Percentiles rank a stretch among this genome's conserved stretches.
Conservation (phyloP, 140 eudicot genomes). For the Senecio squalidus region DNA sequence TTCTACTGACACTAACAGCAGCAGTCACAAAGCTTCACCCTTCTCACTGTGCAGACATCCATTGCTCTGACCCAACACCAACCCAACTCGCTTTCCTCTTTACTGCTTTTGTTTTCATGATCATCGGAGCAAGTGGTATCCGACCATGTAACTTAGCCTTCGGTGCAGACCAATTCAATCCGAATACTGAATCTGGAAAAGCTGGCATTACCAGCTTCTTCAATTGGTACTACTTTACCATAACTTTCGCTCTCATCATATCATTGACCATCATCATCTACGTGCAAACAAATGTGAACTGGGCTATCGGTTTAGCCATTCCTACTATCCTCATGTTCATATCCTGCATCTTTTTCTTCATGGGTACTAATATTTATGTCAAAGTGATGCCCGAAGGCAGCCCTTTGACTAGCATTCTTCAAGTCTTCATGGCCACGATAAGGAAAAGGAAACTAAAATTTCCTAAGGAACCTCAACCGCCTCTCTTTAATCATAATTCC, state of each 20-base stretch:
- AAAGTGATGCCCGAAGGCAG: conserved; percentile 70
- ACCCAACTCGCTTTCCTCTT: conserved; percentile 47
- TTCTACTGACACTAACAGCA: conserved; percentile 58
- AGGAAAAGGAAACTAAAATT: conserved; percentile 49
- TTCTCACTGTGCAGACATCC: conserved; percentile 37
- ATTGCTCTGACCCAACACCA: conserved; percentile 41
- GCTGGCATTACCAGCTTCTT: conserved; percentile 72
- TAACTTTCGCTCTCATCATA: conserved; percentile 46
- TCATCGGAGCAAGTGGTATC: conserved; percentile 66
- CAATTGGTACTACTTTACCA: conserved; percentile 85
- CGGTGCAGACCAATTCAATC: conserved; percentile 80
- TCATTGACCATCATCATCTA: conserved; percentile 67
- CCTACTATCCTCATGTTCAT: conserved; percentile 54
- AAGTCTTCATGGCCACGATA: conserved; percentile 53
- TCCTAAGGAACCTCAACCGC: neutral
- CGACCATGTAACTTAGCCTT: conserved; percentile 86
- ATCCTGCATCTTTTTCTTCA: conserved; percentile 48
- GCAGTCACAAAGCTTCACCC: conserved; percentile 60
- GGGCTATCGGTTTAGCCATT: conserved; percentile 62
- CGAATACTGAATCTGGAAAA: conserved; percentile 68
- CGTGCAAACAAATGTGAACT: conserved; percentile 61
- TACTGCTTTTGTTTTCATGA: conserved; percentile 40
- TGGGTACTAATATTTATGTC: conserved; percentile 50
- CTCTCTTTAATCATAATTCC: neutral
- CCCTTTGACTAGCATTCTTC: conserved; percentile 50